Evolutionary conservation across 306 rosid species (phyloP).

Genomic region (Abrus pulchellus): DNA sequence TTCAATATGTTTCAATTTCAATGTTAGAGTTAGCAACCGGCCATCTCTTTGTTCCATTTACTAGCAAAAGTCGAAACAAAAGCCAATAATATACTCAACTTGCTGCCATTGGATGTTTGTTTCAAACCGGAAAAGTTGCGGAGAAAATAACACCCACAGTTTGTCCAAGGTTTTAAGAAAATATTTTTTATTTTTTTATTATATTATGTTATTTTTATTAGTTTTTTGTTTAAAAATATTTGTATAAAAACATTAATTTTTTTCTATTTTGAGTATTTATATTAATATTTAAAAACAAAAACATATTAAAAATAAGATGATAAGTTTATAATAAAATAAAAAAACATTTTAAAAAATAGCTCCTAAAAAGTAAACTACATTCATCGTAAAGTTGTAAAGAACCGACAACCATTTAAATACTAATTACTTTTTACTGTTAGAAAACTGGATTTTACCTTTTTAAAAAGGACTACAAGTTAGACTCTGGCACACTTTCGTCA

Average conservation of each 20-base stretch:
- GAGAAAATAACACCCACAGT: conserved; percentile 15
- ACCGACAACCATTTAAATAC: conserved; percentile 8
- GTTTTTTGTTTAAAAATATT: too few relatives aligned
- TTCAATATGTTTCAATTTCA: conserved; percentile 5
- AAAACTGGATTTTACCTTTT: neutral
- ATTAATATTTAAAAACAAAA: too few relatives aligned
- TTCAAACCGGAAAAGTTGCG: neutral
- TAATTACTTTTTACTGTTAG: conserved; percentile 4
- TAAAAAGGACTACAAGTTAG: neutral
- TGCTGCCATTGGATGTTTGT: conserved; percentile 19
- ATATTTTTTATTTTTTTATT: too few relatives aligned
- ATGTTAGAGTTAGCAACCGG: neutral
- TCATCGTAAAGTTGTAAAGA: neutral
- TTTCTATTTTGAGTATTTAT: too few relatives aligned
- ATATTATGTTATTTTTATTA: too few relatives aligned
- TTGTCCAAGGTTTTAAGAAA: conserved; percentile 4
- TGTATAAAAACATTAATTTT: too few relatives aligned
- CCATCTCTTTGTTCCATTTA: neutral
- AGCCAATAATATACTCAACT: conserved; percentile 17
- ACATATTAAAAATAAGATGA: too few relatives aligned
- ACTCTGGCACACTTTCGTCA: neutral
- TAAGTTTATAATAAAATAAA: too few relatives aligned
- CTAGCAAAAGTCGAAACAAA: conserved; percentile 7
- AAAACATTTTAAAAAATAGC: too few relatives aligned
- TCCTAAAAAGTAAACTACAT: conserved; percentile 9